Base-by-base conservation (phyloP, 768 basidiomycete genomes). In the Panaeolus papilionaceus region DNA sequence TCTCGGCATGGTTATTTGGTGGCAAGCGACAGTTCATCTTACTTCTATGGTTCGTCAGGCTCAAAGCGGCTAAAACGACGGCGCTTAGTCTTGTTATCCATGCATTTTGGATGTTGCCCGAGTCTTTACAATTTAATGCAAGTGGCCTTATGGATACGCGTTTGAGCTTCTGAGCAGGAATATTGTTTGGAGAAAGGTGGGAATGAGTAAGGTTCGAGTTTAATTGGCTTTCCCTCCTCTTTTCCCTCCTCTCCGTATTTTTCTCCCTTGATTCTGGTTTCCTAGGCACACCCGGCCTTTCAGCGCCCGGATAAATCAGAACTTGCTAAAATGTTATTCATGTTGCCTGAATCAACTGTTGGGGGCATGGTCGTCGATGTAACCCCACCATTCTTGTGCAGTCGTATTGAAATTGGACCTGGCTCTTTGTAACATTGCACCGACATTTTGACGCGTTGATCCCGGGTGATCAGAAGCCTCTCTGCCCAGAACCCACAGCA, bases 1-100 rank as follows among this genome's bases (percentile, higher is more conserved):
- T 11, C 76, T 94, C 6, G 85, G 84, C 64, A 90, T 94, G 84
- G 86, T 91, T 8, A 75, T 85, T 3, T 95, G 93, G 93, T 95
- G 93, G 93, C 93, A 95, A 78, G 81, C 75, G 18, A 94, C 92
- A 2, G 79, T 93, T 62, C 85, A 81, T 39, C 78, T 86, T 44
- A 80, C 85, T 33, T 78, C 77, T 26, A 77, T 83, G 72, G 77
- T 82, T 38, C 79, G 82, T 26, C 76, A 70, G 44, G 70, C 72
- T 20, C 71, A 74, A 54, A 45, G 54, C 33, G 66, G 65, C 16
- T 58, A 20, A 20, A 16, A 18, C 45, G 14, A 58, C 10, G 49
- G 9, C 23, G 12, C 2, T 7, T 23, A 58, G 16, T 14, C 33
- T 33, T 33, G 28, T 33, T 58, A 58, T 58, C 28, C 54, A 58